Evolutionary conservation across 805 yeast species (phyloP), one percentile per base, ranked within the genome.

Genomic region (Metschnikowia lochheadii): DNA sequence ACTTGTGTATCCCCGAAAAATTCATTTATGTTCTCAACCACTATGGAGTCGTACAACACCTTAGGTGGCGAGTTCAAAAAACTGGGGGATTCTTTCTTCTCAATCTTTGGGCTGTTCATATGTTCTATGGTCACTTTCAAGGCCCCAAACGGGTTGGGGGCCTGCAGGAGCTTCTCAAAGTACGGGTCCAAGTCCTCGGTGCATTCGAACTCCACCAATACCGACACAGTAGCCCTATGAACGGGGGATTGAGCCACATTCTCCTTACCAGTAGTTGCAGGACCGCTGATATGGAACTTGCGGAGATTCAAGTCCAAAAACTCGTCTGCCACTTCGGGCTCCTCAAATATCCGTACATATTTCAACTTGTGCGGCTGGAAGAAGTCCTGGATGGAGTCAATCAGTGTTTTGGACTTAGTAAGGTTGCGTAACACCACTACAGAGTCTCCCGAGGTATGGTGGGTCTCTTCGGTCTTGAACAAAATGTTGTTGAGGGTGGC

Each of bases 21-120:
- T 49, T 79, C 79, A 44, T 75, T 74, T 60, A 78, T 80, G 53
- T 79, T 79, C 41, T 77, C 75, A 11, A 71, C 38, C 5, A 66
- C 56, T 0, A 70, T 49, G 14, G 66, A 59, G 45, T 65, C 67
- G 50, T 63, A 62, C 15, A 49, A 48, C 44, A 57, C 53, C 10
- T 44, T 44, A 6, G 40, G 34, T 4, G 23, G 46, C 14, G 45
- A 33, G 45, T 21, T 32, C 29, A 41, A 41, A 13, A 42, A 18
- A 14, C n/a, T 10, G 6, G 20, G 45, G 6, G 45, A 15, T 14
- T 42, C 38, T 14, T 34, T 34, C 21, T 42, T 34, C n/a, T 33
- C 20, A 5, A 33, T 31, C 14, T 10, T n/a, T 7, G 45, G 15
- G 10, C 17, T 20, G 32, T 21, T 21, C 13, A 33, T 42, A 17